These are phyloP conservation scores for Sorghum bicolor DNA, from an alignment of 176 grass and related monocot genomes.

Conservation along the genomic window Sorghum_bicolor_NCBIv3 NC_012878.2:11163501-11164000, in stretches of 20 bases:
- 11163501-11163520: conserved; percentile 31
- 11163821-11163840: background rate
- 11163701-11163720: background rate
- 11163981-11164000: too few relatives aligned
- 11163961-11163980: too few relatives aligned
- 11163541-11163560: conserved; percentile 53
- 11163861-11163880: background rate
- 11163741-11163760: background rate
- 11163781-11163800: background rate
- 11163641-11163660: conserved; percentile 26
- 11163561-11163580: conserved; percentile 50
- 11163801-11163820: conserved; percentile 2
- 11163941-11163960: too few relatives aligned
- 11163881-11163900: background rate
- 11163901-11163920: too few relatives aligned
- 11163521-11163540: conserved; percentile 4
- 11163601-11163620: conserved; percentile 26
- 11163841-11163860: background rate
- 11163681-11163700: conserved; percentile 27
- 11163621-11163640: conserved; percentile 7
- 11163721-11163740: background rate
- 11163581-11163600: conserved; percentile 49
- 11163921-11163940: too few relatives aligned
- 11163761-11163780: background rate
- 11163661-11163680: conserved; percentile 36